Evolutionary conservation across 1,139 yeast species (phyloP).

Genomic region (Tardiomyces blankii): DNA sequence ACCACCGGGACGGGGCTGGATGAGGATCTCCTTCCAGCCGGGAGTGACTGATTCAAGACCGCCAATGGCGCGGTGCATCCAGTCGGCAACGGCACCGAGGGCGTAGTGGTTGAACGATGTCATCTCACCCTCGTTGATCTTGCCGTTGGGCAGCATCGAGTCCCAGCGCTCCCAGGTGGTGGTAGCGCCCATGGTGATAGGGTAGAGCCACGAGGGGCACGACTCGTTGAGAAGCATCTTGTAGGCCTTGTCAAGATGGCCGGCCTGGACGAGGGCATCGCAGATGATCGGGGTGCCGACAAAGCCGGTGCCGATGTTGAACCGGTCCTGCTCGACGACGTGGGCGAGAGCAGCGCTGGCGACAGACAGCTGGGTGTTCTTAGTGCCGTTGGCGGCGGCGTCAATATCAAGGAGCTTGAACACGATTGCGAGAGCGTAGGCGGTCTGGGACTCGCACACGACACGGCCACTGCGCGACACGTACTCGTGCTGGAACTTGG

Average conservation of each 20-base stretch:
- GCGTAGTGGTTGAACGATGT: constrained; percentile 17
- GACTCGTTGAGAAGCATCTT: constrained; percentile 10
- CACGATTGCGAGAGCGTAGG: constrained; percentile 10
- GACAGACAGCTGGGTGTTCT: background rate
- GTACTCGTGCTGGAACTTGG: constrained; percentile 10
- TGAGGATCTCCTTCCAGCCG: constrained; percentile 8
- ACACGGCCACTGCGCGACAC: constrained; percentile 8
- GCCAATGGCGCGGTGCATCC: constrained; percentile 10
- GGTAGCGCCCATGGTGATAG: constrained; percentile 17
- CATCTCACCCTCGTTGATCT: constrained; percentile 15
- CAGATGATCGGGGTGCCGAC: constrained; percentile 15
- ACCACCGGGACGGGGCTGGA: background rate
- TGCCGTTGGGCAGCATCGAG: constrained; percentile 14
- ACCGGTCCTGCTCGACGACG: constrained; percentile 5
- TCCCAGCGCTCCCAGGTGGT: constrained; percentile 17
- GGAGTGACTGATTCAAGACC: constrained; percentile 9
- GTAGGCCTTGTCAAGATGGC: constrained; percentile 12
- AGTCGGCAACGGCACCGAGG: constrained; percentile 12
- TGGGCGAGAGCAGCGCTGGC: constrained; percentile 11
- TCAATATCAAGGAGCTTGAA: constrained; percentile 8
- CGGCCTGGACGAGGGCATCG: constrained; percentile 9
- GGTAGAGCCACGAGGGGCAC: constrained; percentile 17
- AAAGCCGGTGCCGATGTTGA: constrained; percentile 14
- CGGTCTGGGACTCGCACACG: constrained; percentile 13
- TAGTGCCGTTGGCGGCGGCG: background rate